Percentiles rank a stretch among this genome's conserved stretches.
Evolutionary conservation across 768 basidiomycete genomes (phyloP).

Genomic region (Tylopilus plumbeoviolaceoides): DNA sequence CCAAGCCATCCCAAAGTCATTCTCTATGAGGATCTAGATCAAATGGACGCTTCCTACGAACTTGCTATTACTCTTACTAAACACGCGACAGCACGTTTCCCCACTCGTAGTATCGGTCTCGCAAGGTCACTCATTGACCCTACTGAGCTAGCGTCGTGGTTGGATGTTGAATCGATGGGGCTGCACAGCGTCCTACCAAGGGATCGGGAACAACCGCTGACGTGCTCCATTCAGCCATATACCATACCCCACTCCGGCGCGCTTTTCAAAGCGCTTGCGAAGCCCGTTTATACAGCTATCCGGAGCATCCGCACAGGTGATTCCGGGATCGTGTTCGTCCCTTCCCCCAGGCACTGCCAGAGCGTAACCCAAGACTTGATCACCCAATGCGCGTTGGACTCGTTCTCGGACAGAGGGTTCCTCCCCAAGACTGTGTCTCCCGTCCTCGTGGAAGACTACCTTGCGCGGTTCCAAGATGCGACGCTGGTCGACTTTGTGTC

Average conservation of each 20-base stretch:
- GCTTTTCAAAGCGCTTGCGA: conserved; percentile 88
- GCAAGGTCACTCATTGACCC: conserved; percentile 79
- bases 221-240: conserved; percentile 68
- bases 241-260: conserved; percentile 83
- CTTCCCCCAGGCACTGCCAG: conserved; percentile 75
- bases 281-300: conserved; percentile 81
- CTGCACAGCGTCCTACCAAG: conserved; percentile 76
- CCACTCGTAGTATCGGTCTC: conserved; percentile 74
- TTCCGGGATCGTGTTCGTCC: conserved; percentile 79
- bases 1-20: conserved; percentile 54
- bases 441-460: conserved; percentile 56
- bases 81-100: conserved; percentile 54
- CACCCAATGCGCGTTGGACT: conserved; percentile 79
- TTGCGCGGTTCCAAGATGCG: conserved; percentile 56
- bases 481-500: conserved; percentile 67
- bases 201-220: conserved; percentile 78
- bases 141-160: conserved; percentile 77
- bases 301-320: conserved; percentile 40
- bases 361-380: conserved; percentile 77
- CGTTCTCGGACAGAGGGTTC: conserved; percentile 65
- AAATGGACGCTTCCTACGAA: conserved; percentile 79
- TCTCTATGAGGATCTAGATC: conserved; percentile 82
- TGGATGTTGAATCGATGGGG: conserved; percentile 59
- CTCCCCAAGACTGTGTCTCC: conserved; percentile 46
- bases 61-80: conserved; percentile 72